These are phyloP conservation scores for Glarea lozoyensis DNA, from an alignment of 495 filamentous ascomycete species.

Conservation along the genomic window DNA sequence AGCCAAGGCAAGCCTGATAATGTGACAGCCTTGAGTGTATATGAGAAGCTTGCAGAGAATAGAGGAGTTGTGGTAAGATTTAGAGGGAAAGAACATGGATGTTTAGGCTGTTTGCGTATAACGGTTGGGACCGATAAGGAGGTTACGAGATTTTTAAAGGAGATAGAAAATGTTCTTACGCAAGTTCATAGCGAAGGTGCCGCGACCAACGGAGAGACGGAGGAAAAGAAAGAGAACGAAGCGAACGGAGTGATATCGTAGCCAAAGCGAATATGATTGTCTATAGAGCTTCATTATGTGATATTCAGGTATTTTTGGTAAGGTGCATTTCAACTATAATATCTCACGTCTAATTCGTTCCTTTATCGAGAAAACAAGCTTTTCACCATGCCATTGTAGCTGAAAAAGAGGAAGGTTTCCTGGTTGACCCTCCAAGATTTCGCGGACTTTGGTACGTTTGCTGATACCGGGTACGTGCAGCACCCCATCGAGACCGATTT, in stretches of 20 bases:
- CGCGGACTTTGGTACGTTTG: too few species aligned
- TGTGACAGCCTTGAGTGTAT: constrained; percentile 62
- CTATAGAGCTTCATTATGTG: background rate
- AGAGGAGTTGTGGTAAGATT: constrained; percentile 89
- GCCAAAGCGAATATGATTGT: constrained; percentile 1
- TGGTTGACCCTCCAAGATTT: too few species aligned
- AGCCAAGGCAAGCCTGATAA: constrained; percentile 68
- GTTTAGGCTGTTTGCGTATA: constrained; percentile 78
- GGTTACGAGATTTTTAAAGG: constrained; percentile 64
- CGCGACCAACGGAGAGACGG: constrained; percentile 14
- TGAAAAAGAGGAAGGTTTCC: too few species aligned
- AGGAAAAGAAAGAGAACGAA: constrained; percentile 25
- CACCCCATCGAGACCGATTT: too few species aligned
- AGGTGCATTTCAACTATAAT: too few species aligned
- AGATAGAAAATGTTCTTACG: constrained; percentile 52
- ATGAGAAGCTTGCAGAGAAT: constrained; percentile 77
- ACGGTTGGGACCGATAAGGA: constrained; percentile 89
- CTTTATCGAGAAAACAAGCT: too few species aligned
- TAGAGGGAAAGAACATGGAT: constrained; percentile 84
- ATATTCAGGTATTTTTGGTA: background rate
- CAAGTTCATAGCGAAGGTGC: constrained; percentile 33
- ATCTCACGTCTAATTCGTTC: too few species aligned
- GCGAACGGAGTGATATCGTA: constrained; percentile 29
- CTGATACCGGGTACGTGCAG: too few species aligned
- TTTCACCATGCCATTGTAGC: too few species aligned